Evolutionary conservation across 1,139 yeast genomes (phyloP), one percentile per base, ranked within the genome.

Genomic region (Magnusiomyces paraingens): DNA sequence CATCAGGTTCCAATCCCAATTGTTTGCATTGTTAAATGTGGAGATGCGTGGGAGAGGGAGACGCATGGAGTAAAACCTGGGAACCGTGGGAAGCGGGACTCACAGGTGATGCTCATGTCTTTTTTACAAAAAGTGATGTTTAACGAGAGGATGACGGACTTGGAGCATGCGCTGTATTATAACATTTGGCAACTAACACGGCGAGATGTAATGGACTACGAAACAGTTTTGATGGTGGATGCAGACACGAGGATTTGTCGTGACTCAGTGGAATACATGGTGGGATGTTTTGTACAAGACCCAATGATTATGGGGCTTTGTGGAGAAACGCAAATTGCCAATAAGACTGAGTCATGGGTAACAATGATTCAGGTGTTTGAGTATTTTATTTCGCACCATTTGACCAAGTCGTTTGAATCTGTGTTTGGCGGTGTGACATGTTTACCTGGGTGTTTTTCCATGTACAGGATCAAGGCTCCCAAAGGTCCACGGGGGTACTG

Each of bases 1-100:
- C 48, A 53, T 56, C 94, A 86, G 65, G 94, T 86, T 68, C 78
- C 89, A 61, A 66, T 67, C 11, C 71, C 71, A 10, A 66, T 66
- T 62, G 61, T 69, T 29, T 67, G 67, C 29, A 61, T 69, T 17
- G 64, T 66, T 42, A 69, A 69, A 56, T 58, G 62, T 44, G 72
- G 72, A 10, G 60, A 61, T 40, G 62, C 62, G 1, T 59, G 62
- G 41, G 70, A 67, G 55, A 82, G 81, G 22, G 60, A 62, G 44
- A 81, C 81, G 22, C 57, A 66, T 11, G 58, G 65, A 11, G 57
- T 64, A 22, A 66, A 66, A 48, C 67, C 70, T 2, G 73, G 73
- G 3, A 69, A 69, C 54, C 56, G 73, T 46, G 73, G 73, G 17
- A 69, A 69, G 59, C 62, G 73, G n/a, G 73, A 69, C 52, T 68